Base-by-base conservation (phyloP, 345 rosid genomes). In the Linum lewisii region DNA sequence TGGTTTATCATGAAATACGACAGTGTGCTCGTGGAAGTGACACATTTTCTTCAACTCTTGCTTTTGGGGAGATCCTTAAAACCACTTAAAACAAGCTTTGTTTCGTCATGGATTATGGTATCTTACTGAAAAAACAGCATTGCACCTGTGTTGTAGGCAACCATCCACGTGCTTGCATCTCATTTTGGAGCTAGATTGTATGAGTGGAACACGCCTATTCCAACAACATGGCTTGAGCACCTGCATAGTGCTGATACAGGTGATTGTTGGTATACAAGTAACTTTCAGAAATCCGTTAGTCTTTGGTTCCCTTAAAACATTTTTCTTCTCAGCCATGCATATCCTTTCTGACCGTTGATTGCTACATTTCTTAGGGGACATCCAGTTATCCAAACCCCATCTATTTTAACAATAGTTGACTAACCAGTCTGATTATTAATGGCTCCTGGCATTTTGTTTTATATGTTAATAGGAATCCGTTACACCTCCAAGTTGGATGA, bases 161-260 rank as follows among this genome's bases (percentile, higher is more conserved):
- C 94, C 54, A 66, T 93, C 65, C 78, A 67, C 51, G 69, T 73
- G 62, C 64, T 87, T 73, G 91, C 97, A 24, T 87, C 97, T 70
- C 78, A 74, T 56, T 79, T 83, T 63, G 94, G 94, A 67, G 84
- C 84, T 69, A 73, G 68, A 20, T 47, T 93, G 63, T 83, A 75
- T 72, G 99, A 93, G 77, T 93, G 99, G 99, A 79, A 77, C 42
- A 70, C 97, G 20, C 99, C 99, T 60, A 89, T 88, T 65, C 97
- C 99, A 24, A 93, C 97, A 45, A 55, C 85, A 75, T 89, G 99
- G 99, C 86, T 81, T 73, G 99, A 93, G 74, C 83, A 85, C 67
- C 21, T 78, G 50, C 86, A 93, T 73, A 79, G 73, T 79, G 68
- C 80, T 21, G 80, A 54, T 78, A 52, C 86, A 74, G 97, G 99